Percentiles rank a stretch among this genome's conserved stretches.
These are phyloP conservation scores for Fusarium staphyleae DNA, from an alignment of 2,329 filamentous ascomycete species.

Conservation along the genomic window DNA sequence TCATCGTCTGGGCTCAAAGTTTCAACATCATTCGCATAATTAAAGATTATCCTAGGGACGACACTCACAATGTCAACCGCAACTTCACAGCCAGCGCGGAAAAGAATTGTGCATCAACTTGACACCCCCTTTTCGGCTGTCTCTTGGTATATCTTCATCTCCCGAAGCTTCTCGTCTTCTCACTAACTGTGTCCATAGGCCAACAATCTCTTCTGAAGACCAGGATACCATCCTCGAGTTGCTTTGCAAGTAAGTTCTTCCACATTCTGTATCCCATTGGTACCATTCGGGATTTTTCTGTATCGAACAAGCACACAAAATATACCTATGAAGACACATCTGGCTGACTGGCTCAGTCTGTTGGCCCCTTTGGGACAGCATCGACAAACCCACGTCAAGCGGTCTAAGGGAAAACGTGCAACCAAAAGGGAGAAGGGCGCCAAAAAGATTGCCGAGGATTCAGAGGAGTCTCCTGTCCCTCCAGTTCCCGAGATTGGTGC, in stretches of 20 bases:
- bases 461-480: slow-evolving; percentile 43
- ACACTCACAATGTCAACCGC: slow-evolving; percentile 37
- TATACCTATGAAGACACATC: slow-evolving; percentile 1
- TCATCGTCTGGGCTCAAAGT: not conserved
- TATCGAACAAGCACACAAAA: not conserved
- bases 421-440: slow-evolving; percentile 58
- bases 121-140: slow-evolving; percentile 69
- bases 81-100: slow-evolving; percentile 48
- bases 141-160: slow-evolving; percentile 59
- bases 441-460: slow-evolving; percentile 33
- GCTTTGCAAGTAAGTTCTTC: slow-evolving; percentile 64
- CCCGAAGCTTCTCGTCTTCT: not conserved
- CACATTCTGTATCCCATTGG: too few relatives aligned
- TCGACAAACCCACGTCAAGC: slow-evolving; percentile 58
- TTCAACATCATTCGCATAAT: not conserved
- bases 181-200: slow-evolving; percentile 55
- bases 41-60: not conserved
- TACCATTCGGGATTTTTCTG: too few relatives aligned
- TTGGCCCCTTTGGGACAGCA: slow-evolving; percentile 69
- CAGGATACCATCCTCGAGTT: slow-evolving; percentile 72
- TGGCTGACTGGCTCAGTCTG: slow-evolving; percentile 54
- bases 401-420: slow-evolving; percentile 68
- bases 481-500: slow-evolving; percentile 59
- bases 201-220: slow-evolving; percentile 61
- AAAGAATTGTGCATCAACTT: slow-evolving; percentile 68